Percentiles rank a stretch among this genome's conserved stretches.
Conservation (phyloP, 345 rosid genomes). For the Acer negundo region DNA sequence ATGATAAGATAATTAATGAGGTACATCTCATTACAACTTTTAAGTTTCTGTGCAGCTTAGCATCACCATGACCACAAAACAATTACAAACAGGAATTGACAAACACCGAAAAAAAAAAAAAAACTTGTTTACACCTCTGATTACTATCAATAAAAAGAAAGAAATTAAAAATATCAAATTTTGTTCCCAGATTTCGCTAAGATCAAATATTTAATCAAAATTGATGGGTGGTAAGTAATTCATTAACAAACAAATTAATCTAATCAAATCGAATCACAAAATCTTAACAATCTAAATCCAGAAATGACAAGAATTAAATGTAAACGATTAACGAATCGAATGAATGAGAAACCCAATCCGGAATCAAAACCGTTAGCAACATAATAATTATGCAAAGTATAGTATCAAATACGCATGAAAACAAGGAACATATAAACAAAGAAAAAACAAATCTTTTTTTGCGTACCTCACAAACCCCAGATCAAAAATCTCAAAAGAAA, state of each 20-base stretch:
- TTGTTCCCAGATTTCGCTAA: not conserved
- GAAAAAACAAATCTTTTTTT: not conserved
- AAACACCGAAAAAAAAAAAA: not conserved
- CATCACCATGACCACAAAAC: not conserved
- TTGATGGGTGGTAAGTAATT: not conserved
- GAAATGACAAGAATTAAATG: not conserved
- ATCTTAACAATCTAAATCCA: not conserved
- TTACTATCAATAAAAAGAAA: too few species aligned
- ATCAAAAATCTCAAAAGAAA: not conserved
- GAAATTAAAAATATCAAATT: not conserved
- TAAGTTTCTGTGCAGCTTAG: not conserved
- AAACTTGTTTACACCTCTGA: not conserved
- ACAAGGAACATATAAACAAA: not conserved
- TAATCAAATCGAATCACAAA: not conserved
- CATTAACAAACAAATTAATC: not conserved
- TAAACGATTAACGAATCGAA: not conserved
- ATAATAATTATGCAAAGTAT: not conserved
- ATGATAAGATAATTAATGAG: not conserved
- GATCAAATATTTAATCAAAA: not conserved
- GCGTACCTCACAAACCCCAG: constrained; percentile 6
- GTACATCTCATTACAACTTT: not conserved
- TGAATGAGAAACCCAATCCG: not conserved
- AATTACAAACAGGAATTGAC: not conserved
- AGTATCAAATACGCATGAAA: not conserved
- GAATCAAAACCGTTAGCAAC: not conserved